Evolutionary conservation across 2,329 filamentous ascomycete species (phyloP).

Genomic region (Aureobasidium lini): DNA sequence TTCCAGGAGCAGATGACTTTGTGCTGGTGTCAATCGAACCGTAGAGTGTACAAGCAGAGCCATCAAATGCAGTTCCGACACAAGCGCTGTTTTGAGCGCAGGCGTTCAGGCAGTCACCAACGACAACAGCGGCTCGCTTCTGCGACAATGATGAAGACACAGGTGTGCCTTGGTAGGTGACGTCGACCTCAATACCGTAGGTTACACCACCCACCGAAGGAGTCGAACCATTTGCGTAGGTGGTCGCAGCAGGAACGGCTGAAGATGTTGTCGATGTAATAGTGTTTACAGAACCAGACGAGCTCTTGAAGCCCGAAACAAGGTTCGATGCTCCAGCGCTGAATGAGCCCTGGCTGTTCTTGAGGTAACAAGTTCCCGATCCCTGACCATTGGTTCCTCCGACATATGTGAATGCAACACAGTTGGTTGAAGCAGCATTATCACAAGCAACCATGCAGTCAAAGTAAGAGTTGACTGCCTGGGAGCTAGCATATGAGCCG

Average conservation of each 20-base stretch:
- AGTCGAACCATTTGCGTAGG: not conserved
- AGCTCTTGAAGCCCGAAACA: conserved; percentile 2
- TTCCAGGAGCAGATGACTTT: not conserved
- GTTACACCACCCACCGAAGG: not conserved
- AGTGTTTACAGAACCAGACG: not conserved
- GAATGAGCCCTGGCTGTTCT: conserved; percentile 3
- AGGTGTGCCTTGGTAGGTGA: not conserved
- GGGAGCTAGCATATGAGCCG: conserved; percentile 9
- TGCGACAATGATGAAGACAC: not conserved
- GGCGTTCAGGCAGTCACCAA: not conserved
- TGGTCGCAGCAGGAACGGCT: conserved; percentile 14
- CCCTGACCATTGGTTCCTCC: conserved; percentile 11
- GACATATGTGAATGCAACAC: conserved; percentile 15
- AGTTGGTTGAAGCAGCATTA: conserved; percentile 2
- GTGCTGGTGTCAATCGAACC: not conserved
- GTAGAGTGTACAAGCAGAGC: not conserved
- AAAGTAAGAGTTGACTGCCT: conserved; percentile 12
- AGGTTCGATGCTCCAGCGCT: conserved; percentile 6
- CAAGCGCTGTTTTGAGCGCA: not conserved
- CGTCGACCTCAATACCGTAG: not conserved
- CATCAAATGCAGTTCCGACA: not conserved
- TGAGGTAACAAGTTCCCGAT: conserved; percentile 11
- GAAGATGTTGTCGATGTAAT: conserved; percentile 14
- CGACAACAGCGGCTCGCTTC: not conserved
- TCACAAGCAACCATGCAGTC: conserved; percentile 15